These are phyloP conservation scores for Aristolochia fimbriata DNA, from an alignment of 164 flowering plant genomes.

Conservation along the genomic window DNA sequence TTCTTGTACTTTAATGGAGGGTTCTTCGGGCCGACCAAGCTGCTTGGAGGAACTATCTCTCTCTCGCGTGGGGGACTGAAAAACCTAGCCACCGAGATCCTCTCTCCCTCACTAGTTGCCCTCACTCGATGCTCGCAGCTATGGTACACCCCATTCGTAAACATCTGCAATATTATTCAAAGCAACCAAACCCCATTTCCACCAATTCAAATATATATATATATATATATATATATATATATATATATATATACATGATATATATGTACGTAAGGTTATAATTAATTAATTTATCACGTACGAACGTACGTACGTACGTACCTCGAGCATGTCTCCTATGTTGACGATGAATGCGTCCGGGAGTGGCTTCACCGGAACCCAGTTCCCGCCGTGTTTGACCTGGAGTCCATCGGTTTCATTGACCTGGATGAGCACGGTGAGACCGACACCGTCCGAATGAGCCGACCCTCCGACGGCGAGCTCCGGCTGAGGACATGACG, in stretches of 20 bases:
- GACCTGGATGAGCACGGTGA: constrained; percentile 24
- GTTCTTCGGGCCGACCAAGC: not conserved
- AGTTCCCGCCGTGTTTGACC: constrained; percentile 13
- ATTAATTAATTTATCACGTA: not conserved
- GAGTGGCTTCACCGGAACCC: constrained; percentile 20
- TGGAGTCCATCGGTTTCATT: constrained; percentile 20
- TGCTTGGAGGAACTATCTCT: not conserved
- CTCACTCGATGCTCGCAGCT: not conserved
- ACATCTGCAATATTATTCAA: not conserved
- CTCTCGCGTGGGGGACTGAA: not conserved
- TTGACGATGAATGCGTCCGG: constrained; percentile 23
- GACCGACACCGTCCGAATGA: constrained; percentile 22
- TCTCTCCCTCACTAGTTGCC: not conserved
- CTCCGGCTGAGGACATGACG: constrained; percentile 21
- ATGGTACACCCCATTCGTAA: not conserved
- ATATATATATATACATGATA: too few species aligned
- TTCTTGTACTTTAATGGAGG: not conserved
- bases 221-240: too few species aligned
- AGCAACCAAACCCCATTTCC: not conserved
- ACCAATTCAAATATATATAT: too few species aligned
- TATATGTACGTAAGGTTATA: not conserved
- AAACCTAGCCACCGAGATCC: not conserved
- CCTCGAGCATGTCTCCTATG: constrained; percentile 27
- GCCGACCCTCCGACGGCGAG: constrained; percentile 20
- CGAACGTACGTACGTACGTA: constrained; percentile 7